Base-by-base conservation (phyloP, 345 rosid species). In the Angophora floribunda region DNA sequence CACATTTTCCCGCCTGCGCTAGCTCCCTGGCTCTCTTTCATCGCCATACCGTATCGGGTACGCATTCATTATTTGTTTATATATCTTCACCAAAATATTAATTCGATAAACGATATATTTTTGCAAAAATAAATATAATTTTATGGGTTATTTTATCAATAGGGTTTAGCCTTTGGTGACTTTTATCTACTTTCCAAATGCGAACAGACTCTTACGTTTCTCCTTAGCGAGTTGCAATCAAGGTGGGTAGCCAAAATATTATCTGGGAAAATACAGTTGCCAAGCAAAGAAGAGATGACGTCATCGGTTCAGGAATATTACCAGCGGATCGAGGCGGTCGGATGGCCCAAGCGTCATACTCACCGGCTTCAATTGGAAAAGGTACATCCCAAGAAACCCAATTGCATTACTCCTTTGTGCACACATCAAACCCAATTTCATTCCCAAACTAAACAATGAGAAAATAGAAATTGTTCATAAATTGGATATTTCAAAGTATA, bases 191-290 rank as follows among this genome's bases (percentile, higher is more conserved):
- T 51, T 85, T 52, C 13, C 30, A 26, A 28, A 85, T 85, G 55
- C 47, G 17, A 53, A 21, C 19, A 86, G 87, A 1, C 36, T 6
- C 50, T 49, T n/a, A 0, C n/a, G 14, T 13, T 17, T 57, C 32
- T 59, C 63, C 30, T 86, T 1, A 59, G 51, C 30, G 88, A 89
- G 85, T 9, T 80, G 24, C 90, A 89, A 53, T 52, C 86, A 7
- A 80, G 85, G 86, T 89, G 88, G 90, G 86, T 89, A 28, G 86
- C 90, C 8, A 59, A 65, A 57, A 80, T 89, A 57, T 57, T 89
- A 47, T 86, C 90, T 6, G 90, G 85, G 24, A 61, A 61, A 47
- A 9, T 51, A 19, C 13, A 17, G 24, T 67, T 89, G 44, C 90
- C 90, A 17, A 79, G 86, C 21, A n/a, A 55, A 63, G 86, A 86